Evolutionary conservation across 1,284 basidiomycete species (phyloP).

Genomic region (Cyathus olla): DNA sequence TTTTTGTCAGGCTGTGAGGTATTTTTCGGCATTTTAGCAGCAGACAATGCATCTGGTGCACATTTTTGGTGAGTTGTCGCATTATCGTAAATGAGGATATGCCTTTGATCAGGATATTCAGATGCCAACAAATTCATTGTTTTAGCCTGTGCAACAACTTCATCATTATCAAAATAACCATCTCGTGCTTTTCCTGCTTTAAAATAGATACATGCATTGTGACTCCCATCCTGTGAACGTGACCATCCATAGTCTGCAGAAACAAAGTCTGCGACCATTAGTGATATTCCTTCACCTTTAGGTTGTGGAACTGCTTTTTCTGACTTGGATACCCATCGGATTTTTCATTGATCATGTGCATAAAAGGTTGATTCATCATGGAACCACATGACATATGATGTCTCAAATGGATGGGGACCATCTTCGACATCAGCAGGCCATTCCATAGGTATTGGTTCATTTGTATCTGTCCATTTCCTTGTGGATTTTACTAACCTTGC

Average conservation of each 20-base stretch:
- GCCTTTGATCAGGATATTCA: constrained; percentile 29
- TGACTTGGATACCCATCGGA: constrained; percentile 38
- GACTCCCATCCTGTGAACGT: constrained; percentile 23
- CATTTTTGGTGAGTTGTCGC: constrained; percentile 41
- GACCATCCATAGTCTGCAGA: constrained; percentile 53
- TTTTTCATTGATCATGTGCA: constrained; percentile 41
- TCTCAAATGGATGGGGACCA: neutral
- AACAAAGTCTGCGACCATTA: constrained; percentile 57
- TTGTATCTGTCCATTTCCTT: no score
- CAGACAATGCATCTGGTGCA: constrained; percentile 38
- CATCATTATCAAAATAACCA: constrained; percentile 40
- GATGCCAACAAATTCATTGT: constrained; percentile 30
- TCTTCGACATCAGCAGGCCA: no score
- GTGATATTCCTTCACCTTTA: constrained; percentile 48
- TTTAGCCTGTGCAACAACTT: constrained; percentile 29
- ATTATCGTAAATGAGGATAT: constrained; percentile 44
- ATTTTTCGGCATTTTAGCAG: constrained; percentile 25
- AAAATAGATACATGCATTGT: constrained; percentile 18
- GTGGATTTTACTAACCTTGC: no score
- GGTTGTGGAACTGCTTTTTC: constrained; percentile 31
- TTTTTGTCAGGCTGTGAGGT: constrained; percentile 10
- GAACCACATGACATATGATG: constrained; percentile 17
- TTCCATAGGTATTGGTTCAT: no score
- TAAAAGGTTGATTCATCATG: constrained; percentile 51
- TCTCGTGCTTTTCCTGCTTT: constrained; percentile 28